Base-by-base conservation (phyloP, 768 basidiomycete genomes). In the Russula sp. region DNA sequence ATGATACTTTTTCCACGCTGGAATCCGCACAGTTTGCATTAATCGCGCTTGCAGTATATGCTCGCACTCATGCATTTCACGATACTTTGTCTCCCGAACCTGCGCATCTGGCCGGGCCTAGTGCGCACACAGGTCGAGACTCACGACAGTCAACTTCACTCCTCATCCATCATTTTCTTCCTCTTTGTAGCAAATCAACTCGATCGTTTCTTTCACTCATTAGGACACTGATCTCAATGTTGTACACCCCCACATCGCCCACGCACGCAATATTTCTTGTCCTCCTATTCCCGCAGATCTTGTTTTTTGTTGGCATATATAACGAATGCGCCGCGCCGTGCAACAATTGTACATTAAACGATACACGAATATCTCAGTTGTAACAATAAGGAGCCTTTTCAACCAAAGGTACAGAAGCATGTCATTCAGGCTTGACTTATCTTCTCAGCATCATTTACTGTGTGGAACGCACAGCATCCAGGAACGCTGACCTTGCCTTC, bases 41-140 rank as follows among this genome's bases (percentile, higher is more conserved):
- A 13, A 51, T 44, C 28, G 32, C 34, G 7, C 46, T 24, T 40
- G 20, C 44, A 48, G 20, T 38, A 28, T 50, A 51, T 11, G 16
- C 49, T 40, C n/a, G 18, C n/a, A 55, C 3, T 8, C 32, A 46
- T 20, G n/a, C 53, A 62, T 38, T 14, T 26, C n/a, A 24, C 22
- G 16, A 28, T 22, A 3, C n/a, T 14, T 22, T 13, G 62, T 52
- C 55, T 63, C 56, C 62, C 62, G 61, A 42, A 40, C 62, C 6
- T 22, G 56, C 55, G 56, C 55, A 32, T 42, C 20, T 14, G 11
- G 50, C 48, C 14, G 30, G 52, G 32, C 30, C 11, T 54, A 26
- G 20, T 46, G 60, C 60, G 62, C 62, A 38, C 14, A 54, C 63
- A 20, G 63, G 63, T 64, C 24, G 63, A 64, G 63, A 64, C 44